Evolutionary conservation across 768 basidiomycete genomes (phyloP), one percentile per base, ranked within the genome.

Genomic region (Tephrocybe sp.): DNA sequence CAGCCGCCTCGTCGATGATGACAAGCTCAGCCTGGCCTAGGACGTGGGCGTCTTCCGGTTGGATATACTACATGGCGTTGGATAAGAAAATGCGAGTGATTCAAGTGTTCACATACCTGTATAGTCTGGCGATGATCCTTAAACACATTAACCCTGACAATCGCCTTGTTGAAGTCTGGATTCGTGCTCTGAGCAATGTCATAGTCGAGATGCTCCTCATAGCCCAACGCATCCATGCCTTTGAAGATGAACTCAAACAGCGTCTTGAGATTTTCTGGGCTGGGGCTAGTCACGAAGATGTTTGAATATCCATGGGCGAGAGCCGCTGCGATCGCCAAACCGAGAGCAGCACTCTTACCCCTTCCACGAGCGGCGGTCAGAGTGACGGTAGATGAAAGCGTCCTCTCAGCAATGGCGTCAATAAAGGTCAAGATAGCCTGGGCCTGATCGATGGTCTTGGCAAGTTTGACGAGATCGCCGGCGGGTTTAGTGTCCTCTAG

Each of bases 161-260:
- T 92, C 1, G 94, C 93, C 61, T 93, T 94, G 62, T 89, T 90
- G 61, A 93, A 91, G 47, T 97, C 95, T 0, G 92, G 86, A 64
- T 92, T 92, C n/a, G 89, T 92, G 53, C 90, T 93, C 67, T 96
- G 92, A 28, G 88, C 83, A 53, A 98, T 92, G 61, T 98, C 97
- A 57, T 98, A 99, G 61, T 98, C 96, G 42, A 97, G 76, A 69
- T 98, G 96, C 64, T 98, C 97, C 68, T 98, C 94, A 62, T 95
- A 99, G 1, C 93, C 94, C 28, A 98, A 70, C 2, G 80, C 88
- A 63, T 98, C 96, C 73, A 99, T 73, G 1, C 96, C 97, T 64
- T 97, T 96, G 78, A 97, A 97, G 22, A 98, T 79, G 65, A 99
- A 98, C 51, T 98, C 93, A 61, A 98, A 99, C n/a, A 98, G 65